Conservation (phyloP, 169 alveolate genomes). For the Plasmodium gonderi region DNA sequence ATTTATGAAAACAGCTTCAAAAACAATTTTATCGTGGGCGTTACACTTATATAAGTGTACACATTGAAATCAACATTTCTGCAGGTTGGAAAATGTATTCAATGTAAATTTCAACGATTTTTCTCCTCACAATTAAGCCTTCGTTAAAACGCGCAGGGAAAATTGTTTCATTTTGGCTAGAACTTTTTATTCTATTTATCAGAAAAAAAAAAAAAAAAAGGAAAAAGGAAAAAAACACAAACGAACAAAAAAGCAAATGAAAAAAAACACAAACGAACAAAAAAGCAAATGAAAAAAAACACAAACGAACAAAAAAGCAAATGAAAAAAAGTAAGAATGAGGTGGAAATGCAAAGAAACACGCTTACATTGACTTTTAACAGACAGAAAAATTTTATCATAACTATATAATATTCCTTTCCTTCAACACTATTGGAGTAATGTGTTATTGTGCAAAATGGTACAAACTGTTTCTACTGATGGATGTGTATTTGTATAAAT, state of each 20-base stretch:
- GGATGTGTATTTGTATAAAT: neutral
- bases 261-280: neutral
- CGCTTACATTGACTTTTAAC: neutral
- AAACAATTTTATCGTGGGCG: neutral
- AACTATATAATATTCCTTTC: neutral
- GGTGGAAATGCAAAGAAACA: neutral
- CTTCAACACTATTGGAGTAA: neutral
- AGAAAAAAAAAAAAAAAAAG: neutral
- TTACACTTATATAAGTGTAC: neutral
- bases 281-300: neutral
- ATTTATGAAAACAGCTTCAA: neutral
- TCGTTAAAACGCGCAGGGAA: neutral
- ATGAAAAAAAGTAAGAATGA: neutral
- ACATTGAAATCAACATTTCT: neutral
- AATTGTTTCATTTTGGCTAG: neutral
- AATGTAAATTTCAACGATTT: neutral
- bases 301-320: neutral
- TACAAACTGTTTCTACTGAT: neutral
- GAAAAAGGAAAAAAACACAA: neutral
- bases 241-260: neutral
- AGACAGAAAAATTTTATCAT: neutral
- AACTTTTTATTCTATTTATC: neutral
- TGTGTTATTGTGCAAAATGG: neutral
- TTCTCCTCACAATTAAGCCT: neutral
- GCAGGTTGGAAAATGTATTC: conserved; percentile 3